Conservation (phyloP, 2,329 filamentous ascomycete species). For the Xylaria sp. region DNA sequence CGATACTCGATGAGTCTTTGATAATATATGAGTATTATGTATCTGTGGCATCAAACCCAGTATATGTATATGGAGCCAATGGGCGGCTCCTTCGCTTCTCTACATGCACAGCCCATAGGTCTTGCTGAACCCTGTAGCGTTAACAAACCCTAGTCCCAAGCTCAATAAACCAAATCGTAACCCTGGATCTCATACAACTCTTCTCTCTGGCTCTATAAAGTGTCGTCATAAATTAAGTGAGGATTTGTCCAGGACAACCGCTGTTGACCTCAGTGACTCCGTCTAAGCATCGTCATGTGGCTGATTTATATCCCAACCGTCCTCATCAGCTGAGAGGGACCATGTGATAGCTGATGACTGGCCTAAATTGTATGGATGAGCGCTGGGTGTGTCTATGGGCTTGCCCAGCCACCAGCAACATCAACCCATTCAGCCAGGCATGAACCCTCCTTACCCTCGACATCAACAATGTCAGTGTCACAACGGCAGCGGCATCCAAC, state of each 20-base stretch:
- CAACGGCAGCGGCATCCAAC: constrained; percentile 96
- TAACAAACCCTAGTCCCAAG: constrained; percentile 32
- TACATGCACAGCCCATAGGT: constrained; percentile 33
- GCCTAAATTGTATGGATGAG: constrained; percentile 22
- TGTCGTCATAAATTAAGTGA: constrained; percentile 12
- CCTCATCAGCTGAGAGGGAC: constrained; percentile 9
- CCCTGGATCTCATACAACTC: constrained; percentile 34
- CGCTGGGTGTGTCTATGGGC: constrained; percentile 39
- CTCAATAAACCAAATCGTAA: constrained; percentile 38
- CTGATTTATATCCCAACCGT: constrained; percentile 1
- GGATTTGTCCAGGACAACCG: constrained; percentile 14
- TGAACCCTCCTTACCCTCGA: constrained; percentile 96
- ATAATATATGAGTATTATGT: constrained; percentile 36
- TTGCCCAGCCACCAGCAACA: constrained; percentile 91
- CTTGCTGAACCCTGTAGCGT: constrained; percentile 33
- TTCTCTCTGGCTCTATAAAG: constrained; percentile 21
- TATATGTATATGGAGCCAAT: constrained; percentile 36
- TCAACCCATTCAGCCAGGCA: constrained; percentile 97
- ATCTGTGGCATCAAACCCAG: constrained; percentile 33
- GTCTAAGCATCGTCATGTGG: constrained; percentile 2
- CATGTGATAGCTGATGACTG: constrained; percentile 6
- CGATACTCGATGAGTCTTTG: not conserved
- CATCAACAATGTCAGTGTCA: constrained; percentile 96
- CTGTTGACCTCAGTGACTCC: not conserved
- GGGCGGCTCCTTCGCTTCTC: constrained; percentile 30